Percentiles rank a stretch among this genome's conserved stretches.
Evolutionary conservation across 768 basidiomycete genomes (phyloP).

Genomic region (Pisolithus marmoratus): DNA sequence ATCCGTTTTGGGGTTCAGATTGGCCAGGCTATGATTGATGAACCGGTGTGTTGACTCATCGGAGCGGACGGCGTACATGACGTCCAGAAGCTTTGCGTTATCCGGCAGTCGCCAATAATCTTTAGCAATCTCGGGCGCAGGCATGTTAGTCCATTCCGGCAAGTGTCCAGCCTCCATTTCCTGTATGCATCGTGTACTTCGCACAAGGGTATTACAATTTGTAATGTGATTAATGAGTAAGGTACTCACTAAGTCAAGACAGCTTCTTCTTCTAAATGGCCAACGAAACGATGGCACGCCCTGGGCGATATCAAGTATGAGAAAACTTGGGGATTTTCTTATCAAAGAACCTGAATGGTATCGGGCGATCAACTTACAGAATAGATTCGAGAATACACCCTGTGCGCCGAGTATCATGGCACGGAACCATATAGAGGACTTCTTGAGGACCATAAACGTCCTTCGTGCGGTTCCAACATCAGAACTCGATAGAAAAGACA

Average conservation of each 20-base stretch:
- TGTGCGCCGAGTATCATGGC: slow-evolving; percentile 83
- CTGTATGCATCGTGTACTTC: slow-evolving; percentile 72
- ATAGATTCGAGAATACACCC: slow-evolving; percentile 85
- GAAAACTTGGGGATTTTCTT: slow-evolving; percentile 44
- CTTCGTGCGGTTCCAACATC: slow-evolving; percentile 32
- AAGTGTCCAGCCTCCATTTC: slow-evolving; percentile 79
- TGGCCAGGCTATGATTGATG: slow-evolving; percentile 93
- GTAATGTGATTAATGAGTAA: slow-evolving; percentile 8
- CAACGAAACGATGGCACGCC: slow-evolving; percentile 88
- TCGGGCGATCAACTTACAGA: slow-evolving; percentile 49
- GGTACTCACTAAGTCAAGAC: slow-evolving; percentile 77
- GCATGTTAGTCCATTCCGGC: slow-evolving; percentile 71
- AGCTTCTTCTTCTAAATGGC: slow-evolving; percentile 91
- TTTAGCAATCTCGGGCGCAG: slow-evolving; percentile 85
- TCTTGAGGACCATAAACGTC: slow-evolving; percentile 91
- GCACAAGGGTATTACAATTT: slow-evolving; percentile 6
- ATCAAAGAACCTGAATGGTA: slow-evolving; percentile 8
- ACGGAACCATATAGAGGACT: slow-evolving; percentile 79
- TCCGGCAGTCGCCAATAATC: slow-evolving; percentile 87
- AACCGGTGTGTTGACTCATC: slow-evolving; percentile 94
- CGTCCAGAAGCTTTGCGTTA: slow-evolving; percentile 77
- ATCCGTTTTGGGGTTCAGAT: slow-evolving; percentile 69
- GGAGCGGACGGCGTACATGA: slow-evolving; percentile 86
- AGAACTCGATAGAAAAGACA: slow-evolving; percentile 6
- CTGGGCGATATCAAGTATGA: slow-evolving; percentile 73